These are phyloP conservation scores for Linaria vulgaris DNA, from an alignment of 257 asterid species.

Conservation along the genomic window DNA sequence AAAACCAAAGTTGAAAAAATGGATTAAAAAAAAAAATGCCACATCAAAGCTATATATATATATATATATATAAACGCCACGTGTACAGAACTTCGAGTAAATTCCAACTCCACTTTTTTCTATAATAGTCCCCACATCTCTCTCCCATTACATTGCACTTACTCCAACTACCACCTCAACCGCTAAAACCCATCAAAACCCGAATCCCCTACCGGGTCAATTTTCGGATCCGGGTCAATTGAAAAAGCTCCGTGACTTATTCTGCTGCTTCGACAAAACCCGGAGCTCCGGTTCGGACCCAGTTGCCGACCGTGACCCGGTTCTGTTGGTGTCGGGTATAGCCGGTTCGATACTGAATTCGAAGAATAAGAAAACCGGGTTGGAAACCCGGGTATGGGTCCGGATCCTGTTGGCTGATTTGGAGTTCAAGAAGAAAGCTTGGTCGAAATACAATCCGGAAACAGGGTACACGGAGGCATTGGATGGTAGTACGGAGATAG, in stretches of 20 bases:
- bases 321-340: slow-evolving; percentile 67
- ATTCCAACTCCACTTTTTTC: neutral
- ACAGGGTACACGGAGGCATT: slow-evolving; percentile 88
- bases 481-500: slow-evolving; percentile 62
- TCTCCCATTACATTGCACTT: neutral
- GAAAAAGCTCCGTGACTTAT: slow-evolving; percentile 41
- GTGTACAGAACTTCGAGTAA: neutral
- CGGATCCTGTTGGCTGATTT: slow-evolving; percentile 70
- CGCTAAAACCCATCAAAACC: neutral
- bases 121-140: neutral
- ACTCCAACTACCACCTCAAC: slow-evolving; percentile 6
- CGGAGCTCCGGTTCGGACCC: slow-evolving; percentile 37
- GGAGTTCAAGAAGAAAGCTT: slow-evolving; percentile 76
- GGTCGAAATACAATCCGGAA: slow-evolving; percentile 71
- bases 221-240: neutral
- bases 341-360: slow-evolving; percentile 83
- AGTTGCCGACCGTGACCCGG: slow-evolving; percentile 75
- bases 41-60: neutral
- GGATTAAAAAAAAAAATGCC: neutral
- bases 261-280: slow-evolving; percentile 38
- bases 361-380: slow-evolving; percentile 60
- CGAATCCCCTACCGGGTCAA: neutral
- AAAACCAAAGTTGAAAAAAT: no score
- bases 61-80: no score
- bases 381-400: slow-evolving; percentile 84